A percentile compares a stretch with the other conserved stretches of the same genome.
Conservation (phyloP, 2,329 filamentous ascomycete genomes). For the Aspergillus cejpii region DNA sequence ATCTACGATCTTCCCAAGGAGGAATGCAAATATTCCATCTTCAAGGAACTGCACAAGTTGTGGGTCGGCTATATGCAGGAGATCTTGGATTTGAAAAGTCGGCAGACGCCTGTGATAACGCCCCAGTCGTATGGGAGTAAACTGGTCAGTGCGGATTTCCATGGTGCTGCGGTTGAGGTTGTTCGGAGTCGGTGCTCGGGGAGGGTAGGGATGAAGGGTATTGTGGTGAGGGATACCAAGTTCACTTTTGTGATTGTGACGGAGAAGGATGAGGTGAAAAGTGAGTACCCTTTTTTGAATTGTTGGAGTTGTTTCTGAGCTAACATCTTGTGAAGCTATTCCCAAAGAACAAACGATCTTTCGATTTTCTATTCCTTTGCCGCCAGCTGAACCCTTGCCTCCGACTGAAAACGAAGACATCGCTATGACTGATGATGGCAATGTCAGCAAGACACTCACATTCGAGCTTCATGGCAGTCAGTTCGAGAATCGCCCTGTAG, state of each 20-base stretch:
- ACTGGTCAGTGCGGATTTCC: conserved; percentile 79
- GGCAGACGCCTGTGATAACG: conserved; percentile 43
- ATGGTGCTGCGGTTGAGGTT: conserved; percentile 77
- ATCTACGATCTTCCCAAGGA: conserved; percentile 67
- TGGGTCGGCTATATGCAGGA: conserved; percentile 85
- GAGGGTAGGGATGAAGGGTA: conserved; percentile 74
- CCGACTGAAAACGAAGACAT: conserved; percentile 18
- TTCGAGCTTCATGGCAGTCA: conserved; percentile 87
- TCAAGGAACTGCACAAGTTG: conserved; percentile 66
- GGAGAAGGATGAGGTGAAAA: conserved; percentile 61
- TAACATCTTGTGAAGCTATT: conserved; percentile 45
- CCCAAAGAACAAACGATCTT: conserved; percentile 91
- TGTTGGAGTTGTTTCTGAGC: not conserved
- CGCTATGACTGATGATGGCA: conserved; percentile 11
- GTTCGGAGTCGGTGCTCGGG: conserved; percentile 73
- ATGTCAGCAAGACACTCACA: conserved; percentile 47
- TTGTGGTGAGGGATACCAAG: conserved; percentile 82
- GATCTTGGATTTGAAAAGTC: conserved; percentile 56
- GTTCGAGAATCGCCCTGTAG: conserved; percentile 73
- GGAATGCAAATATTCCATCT: conserved; percentile 66
- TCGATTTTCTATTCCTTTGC: conserved; percentile 60
- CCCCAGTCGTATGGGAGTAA: conserved; percentile 51
- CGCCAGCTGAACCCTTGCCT: too few species aligned
- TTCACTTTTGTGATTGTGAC: conserved; percentile 83
- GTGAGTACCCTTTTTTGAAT: conserved; percentile 33